Evolutionary conservation across 495 filamentous ascomycete species (phyloP).

Genomic region (Tuber indicum): DNA sequence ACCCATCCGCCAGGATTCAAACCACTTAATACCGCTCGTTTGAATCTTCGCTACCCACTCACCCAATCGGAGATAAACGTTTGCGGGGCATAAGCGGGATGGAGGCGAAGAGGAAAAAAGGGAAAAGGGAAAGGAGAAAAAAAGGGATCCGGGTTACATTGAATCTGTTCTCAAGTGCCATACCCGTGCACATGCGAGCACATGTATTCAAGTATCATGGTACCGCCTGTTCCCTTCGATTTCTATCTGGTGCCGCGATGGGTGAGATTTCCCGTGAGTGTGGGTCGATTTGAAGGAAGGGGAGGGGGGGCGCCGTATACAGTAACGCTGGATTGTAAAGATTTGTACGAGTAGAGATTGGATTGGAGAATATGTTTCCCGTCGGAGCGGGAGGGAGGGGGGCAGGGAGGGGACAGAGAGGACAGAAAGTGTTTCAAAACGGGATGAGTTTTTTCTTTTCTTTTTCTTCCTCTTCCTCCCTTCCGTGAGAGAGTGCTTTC

Average conservation of each 20-base stretch:
- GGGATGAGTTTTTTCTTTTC: not conserved
- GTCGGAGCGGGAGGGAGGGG: not conserved
- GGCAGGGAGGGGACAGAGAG: not conserved
- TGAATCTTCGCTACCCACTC: not conserved
- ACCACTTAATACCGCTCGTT: not conserved
- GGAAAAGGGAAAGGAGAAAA: not conserved
- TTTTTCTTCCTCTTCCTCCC: not conserved
- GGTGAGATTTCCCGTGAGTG: not conserved
- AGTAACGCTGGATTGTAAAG: not conserved
- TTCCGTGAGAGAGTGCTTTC: too few species aligned
- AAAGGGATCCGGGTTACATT: not conserved
- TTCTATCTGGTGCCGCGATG: not conserved
- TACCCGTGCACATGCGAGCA: not conserved
- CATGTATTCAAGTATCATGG: not conserved
- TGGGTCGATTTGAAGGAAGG: not conserved
- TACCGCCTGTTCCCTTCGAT: not conserved
- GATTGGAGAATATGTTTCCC: not conserved
- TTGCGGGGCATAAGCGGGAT: not conserved
- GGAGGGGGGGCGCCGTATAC: not conserved
- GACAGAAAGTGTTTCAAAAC: not conserved
- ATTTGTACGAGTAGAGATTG: not conserved
- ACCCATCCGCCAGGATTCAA: not conserved
- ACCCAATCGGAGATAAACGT: not conserved
- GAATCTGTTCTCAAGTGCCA: not conserved
- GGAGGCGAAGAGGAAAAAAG: not conserved